These are phyloP conservation scores for Asterochloris erici DNA, from an alignment of 139 green algal genomes.

Conservation along the genomic window DNA sequence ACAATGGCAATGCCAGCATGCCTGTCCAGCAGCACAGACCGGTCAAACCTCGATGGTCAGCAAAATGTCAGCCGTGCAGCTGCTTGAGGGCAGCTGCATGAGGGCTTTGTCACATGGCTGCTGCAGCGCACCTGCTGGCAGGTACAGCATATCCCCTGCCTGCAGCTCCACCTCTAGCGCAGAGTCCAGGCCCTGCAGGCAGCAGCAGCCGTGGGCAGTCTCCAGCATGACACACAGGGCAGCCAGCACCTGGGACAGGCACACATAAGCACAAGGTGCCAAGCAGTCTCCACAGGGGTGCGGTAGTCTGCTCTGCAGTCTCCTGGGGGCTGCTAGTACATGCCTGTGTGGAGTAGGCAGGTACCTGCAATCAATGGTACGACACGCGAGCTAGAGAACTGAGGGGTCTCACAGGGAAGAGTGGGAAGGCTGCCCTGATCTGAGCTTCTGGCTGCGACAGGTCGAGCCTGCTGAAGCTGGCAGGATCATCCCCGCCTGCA, in stretches of 20 bases:
- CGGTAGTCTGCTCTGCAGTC: not conserved
- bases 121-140: constrained; percentile 87
- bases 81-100: not conserved
- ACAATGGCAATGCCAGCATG: not conserved
- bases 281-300: not conserved
- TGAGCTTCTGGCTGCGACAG: constrained; percentile 27
- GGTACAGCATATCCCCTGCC: constrained; percentile 68
- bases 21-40: not conserved
- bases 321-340: not conserved
- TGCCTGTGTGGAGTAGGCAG: not conserved
- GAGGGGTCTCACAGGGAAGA: constrained; percentile 50
- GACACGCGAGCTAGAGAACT: not conserved
- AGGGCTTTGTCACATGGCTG: constrained; percentile 34
- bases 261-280: no score
- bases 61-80: no score
- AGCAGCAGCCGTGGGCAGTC: not conserved
- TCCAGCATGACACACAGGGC: no score
- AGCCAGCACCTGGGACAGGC: no score
- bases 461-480: constrained; percentile 59
- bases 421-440: constrained; percentile 41
- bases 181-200: not conserved
- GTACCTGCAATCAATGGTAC: not conserved
- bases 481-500: constrained; percentile 2
- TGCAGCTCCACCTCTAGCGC: not conserved
- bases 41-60: no score